Conservation (phyloP, 768 basidiomycete genomes). For the Podaxis sp. region DNA sequence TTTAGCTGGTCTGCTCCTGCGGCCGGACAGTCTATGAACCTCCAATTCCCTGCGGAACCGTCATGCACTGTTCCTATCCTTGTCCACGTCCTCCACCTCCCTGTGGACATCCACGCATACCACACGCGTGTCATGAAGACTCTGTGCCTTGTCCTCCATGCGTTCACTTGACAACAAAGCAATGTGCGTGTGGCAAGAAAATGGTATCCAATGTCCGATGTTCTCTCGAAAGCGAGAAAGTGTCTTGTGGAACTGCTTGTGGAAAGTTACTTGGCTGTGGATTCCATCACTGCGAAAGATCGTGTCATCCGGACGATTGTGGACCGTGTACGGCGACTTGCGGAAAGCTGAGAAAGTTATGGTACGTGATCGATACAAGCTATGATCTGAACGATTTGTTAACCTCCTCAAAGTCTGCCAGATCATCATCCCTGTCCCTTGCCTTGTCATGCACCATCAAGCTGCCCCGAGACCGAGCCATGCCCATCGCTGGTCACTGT, state of each 20-base stretch:
- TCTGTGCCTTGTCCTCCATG: conserved; percentile 79
- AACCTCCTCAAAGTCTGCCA: conserved; percentile 48
- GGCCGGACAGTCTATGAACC: conserved; percentile 86
- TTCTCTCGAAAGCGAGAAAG: conserved; percentile 71
- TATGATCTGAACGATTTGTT: neutral
- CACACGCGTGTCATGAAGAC: conserved; percentile 84
- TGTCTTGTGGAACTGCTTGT: conserved; percentile 84
- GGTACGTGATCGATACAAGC: conserved; percentile 42
- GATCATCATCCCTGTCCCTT: conserved; percentile 72
- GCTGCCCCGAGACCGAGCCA: conserved; percentile 78
- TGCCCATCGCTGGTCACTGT: conserved; percentile 70
- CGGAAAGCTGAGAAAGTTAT: conserved; percentile 83
- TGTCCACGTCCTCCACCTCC: conserved; percentile 66
- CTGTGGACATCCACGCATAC: conserved; percentile 81
- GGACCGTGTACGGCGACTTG: conserved; percentile 76
- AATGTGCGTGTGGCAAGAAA: conserved; percentile 90
- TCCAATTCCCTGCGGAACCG: conserved; percentile 85
- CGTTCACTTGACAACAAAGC: conserved; percentile 72
- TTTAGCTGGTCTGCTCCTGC: conserved; percentile 76
- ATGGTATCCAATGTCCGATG: conserved; percentile 78
- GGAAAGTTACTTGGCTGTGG: conserved; percentile 83
- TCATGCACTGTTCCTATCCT: conserved; percentile 75
- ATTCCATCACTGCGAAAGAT: conserved; percentile 81
- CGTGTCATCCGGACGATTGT: conserved; percentile 84
- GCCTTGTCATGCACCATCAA: conserved; percentile 86